Evolutionary conservation across 768 basidiomycete species (phyloP), one percentile per base, ranked within the genome.

Genomic region (Russula sp.): DNA sequence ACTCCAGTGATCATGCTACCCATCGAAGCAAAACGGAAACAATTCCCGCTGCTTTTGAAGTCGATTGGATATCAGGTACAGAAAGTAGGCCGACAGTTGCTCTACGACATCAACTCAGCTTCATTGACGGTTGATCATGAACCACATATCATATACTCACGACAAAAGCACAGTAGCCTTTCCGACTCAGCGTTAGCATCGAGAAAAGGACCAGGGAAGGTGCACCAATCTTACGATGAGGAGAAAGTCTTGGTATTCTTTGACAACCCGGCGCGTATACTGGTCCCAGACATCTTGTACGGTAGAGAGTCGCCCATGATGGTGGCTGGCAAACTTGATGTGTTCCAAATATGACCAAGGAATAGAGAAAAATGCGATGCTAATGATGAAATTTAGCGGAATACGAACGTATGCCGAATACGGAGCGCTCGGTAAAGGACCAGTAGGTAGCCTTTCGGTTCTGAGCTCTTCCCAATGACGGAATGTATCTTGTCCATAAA

Each of bases 241-340:
- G 22, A 84, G 73, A 65, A 85, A 84, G 62, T 84, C 79, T 10
- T 82, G 81, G 69, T 84, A 84, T 66, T 84, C 83, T 63, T 79
- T 75, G 6, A 81, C 80, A 6, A 85, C 76, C 40, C 81, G 78
- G 40, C 78, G 75, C 26, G 82, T 79, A 61, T 83, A 84, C 18
- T 66, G 70, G 57, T 80, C 76, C 83, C 83, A 85, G 46, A 75
- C 80, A 53, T 76, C 71, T 66, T 81, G 79, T n/a, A 83, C 74
- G 44, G 75, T 79, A 2, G 76, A 73, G 28, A 84, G 73, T 18
- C 83, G 78, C 3, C 82, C 83, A 1, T 79, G 78, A 66, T 80
- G 83, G 71, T 81, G 79, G 62, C 79, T 78, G 0, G 80, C 80
- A 16, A 67, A 66, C 73, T 79, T 79, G 22, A 84, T 75, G 67